Base-by-base conservation (phyloP, 2,329 filamentous ascomycete species). In the Reticulascus tulasneorum region DNA sequence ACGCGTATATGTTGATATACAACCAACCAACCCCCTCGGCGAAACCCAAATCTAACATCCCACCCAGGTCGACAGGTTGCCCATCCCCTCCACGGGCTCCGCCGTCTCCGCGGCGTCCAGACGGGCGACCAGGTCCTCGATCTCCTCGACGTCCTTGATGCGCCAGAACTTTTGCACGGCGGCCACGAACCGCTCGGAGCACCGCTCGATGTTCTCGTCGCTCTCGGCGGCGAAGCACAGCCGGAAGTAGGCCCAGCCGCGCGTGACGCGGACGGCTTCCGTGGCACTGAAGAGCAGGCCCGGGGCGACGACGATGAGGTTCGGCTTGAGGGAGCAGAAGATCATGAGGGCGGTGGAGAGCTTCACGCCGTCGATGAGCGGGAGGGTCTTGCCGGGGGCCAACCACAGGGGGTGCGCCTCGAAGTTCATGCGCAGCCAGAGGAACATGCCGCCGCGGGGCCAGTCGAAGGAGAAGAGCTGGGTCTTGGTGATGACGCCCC, bases 391-490 rank as follows among this genome's bases (percentile, higher is more conserved):
- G 18, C 60, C 55, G 27, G 50, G 45, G 4, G 57, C 56, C 34
- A 57, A 51, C 56, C 69, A 81, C 11, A 94, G 70, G 10, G 87
- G 86, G 54, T 95, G 89, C 3, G 69, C 67, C 36, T 83, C 75
- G 49, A 89, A 84, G 54, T 79, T 72, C 42, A 93, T 63, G 37
- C 77, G 73, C 4, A 94, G 52, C 90, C 90, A 96, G 37, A 94
- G 62, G 59, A 95, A 96, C 89, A 96, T 96, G 54, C 90, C 90
- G 23, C 82, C 90, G 19, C 84, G 77, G 1, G 90, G 89, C 73
- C 85, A 88, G 48, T 75, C 63, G 54, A 94, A 95, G 29, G 81
- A 77, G 59, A 82, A 86, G 47, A 94, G 74, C 42, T 74, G 71
- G 1, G 77, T 83, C 62, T 85, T 89, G 51, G 82, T 80, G 29